Conservation (phyloP, 2,329 filamentous ascomycete genomes). For the Penicillium hordei region DNA sequence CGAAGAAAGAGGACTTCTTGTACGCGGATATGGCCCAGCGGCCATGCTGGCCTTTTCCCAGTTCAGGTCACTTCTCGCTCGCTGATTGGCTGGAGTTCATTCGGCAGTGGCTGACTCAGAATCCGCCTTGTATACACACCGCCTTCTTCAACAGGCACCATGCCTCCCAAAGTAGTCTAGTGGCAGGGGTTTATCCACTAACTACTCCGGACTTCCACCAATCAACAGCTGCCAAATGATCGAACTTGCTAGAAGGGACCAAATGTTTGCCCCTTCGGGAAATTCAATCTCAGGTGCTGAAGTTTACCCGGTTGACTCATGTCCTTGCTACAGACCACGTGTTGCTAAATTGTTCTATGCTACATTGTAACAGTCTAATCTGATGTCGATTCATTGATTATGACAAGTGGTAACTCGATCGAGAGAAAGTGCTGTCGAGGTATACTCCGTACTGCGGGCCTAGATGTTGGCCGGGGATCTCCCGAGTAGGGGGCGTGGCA, state of each 20-base stretch:
- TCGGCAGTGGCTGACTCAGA: slow-evolving; percentile 32
- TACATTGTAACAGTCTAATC: neutral
- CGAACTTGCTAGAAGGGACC: slow-evolving; percentile 36
- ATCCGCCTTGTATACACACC: slow-evolving; percentile 16
- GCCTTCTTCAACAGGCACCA: slow-evolving; percentile 9
- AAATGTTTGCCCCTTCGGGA: slow-evolving; percentile 11
- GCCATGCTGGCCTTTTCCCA: slow-evolving; percentile 49
- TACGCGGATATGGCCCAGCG: slow-evolving; percentile 37
- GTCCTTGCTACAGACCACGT: slow-evolving; percentile 7
- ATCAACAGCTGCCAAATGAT: slow-evolving; percentile 22
- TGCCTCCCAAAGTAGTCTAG: slow-evolving; percentile 1
- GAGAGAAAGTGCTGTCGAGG: neutral
- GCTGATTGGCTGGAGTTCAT: slow-evolving; percentile 34
- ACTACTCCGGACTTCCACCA: slow-evolving; percentile 12
- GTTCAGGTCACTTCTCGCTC: slow-evolving; percentile 42
- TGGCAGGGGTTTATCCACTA: slow-evolving; percentile 4
- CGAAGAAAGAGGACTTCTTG: slow-evolving; percentile 31
- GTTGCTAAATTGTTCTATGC: neutral
- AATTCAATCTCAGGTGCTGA: neutral
- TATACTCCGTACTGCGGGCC: neutral
- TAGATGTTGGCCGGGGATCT: slow-evolving; percentile 14
- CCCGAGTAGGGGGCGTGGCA: slow-evolving; percentile 13
- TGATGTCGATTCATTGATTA: neutral
- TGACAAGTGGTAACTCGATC: slow-evolving; percentile 10
- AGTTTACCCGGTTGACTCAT: slow-evolving; percentile 6